Conservation (phyloP, 306 rosid species). For the Mimosa pudica region DNA sequence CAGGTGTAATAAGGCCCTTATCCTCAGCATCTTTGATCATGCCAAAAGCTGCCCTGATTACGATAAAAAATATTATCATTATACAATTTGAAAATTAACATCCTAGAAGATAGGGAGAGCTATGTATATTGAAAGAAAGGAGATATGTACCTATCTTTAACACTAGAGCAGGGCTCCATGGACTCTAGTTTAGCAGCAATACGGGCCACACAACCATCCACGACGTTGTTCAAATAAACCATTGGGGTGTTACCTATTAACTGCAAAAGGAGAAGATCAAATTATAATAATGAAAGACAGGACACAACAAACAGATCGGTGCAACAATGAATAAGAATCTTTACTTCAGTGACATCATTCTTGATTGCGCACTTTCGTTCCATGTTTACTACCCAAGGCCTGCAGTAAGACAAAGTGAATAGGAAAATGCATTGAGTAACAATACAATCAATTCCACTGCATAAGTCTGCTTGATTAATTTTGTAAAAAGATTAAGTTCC, state of each 20-base stretch:
- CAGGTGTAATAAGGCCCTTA: conserved; percentile 75
- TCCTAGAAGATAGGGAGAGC: conserved; percentile 23
- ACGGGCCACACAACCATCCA: conserved; percentile 73
- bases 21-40: conserved; percentile 90
- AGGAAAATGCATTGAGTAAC: not conserved
- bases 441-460: not conserved
- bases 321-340: not conserved
- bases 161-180: conserved; percentile 78
- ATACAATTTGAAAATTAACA: not conserved
- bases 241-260: conserved; percentile 74
- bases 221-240: conserved; percentile 73
- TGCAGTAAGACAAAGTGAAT: not conserved
- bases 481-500: not conserved
- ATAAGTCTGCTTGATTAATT: not conserved
- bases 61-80: conserved; percentile 14
- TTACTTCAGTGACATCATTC: conserved; percentile 73
- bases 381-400: conserved; percentile 44
- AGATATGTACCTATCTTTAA: conserved; percentile 61
- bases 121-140: conserved; percentile 13
- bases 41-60: conserved; percentile 62
- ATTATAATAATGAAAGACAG: not conserved
- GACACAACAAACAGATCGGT: not conserved
- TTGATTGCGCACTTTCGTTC: conserved; percentile 62
- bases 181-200: conserved; percentile 81
- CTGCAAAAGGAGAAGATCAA: conserved; percentile 41